phyloP scores from a whole-genome alignment of 164 flowering plant species.

The grape (Vitis vinifera) region DNA sequence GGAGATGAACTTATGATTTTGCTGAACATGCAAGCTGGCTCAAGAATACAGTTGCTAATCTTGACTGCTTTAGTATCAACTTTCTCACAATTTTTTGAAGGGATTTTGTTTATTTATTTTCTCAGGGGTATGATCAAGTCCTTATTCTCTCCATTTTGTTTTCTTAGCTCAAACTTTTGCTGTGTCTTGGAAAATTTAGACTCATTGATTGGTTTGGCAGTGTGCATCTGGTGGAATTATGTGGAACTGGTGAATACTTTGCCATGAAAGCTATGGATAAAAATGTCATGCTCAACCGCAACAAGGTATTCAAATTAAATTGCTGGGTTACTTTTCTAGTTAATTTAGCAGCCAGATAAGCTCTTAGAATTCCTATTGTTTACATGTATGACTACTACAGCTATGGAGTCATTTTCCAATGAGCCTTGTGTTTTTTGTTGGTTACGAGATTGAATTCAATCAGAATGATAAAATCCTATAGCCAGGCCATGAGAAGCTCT shows the following conservation, averaged over 20 bases:
- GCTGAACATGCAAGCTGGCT: background rate
- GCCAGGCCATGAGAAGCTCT: background rate
- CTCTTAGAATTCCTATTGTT: background rate
- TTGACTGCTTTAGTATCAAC: background rate
- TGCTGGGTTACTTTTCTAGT: background rate
- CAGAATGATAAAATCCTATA: background rate
- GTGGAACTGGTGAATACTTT: slow-evolving; percentile 74
- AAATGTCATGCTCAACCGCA: slow-evolving; percentile 86
- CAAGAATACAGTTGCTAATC: background rate
- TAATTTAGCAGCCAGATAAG: background rate
- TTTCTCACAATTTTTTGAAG: background rate
- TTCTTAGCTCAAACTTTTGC: background rate
- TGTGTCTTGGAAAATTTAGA: background rate
- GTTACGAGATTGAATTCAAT: too few species aligned
- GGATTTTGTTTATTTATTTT: background rate
- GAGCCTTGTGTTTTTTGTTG: background rate
- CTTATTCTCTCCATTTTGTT: background rate
- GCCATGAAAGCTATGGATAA: slow-evolving; percentile 99
- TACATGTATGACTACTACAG: background rate
- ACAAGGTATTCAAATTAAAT: slow-evolving; percentile 58
- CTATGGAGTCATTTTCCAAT: background rate
- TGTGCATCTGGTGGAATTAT: slow-evolving; percentile 92
- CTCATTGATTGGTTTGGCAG: slow-evolving; percentile 40
- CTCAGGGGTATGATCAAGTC: background rate
- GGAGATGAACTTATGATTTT: background rate